Conservation (phyloP, 805 yeast genomes). For the Lachancea thermotolerans region DNA sequence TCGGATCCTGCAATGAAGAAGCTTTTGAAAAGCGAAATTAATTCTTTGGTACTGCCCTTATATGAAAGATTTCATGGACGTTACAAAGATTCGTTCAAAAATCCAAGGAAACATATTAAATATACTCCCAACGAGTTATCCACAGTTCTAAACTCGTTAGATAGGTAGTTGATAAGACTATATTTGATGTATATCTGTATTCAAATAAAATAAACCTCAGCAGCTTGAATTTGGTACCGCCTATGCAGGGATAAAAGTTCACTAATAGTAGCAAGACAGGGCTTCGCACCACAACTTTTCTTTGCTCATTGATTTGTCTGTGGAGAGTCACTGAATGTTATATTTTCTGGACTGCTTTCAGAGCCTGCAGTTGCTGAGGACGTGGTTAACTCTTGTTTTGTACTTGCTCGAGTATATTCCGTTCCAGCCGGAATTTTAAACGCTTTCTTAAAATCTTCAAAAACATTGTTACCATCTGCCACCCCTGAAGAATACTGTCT, state of each 20-base stretch:
- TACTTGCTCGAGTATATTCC: neutral
- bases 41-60: constrained; percentile 68
- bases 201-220: too few species aligned
- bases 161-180: constrained; percentile 9
- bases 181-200: too few species aligned
- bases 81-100: constrained; percentile 32
- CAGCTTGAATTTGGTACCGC: too few species aligned
- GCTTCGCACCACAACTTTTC: too few species aligned
- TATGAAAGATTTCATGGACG: constrained; percentile 81
- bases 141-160: constrained; percentile 23
- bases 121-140: constrained; percentile 31
- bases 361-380: neutral
- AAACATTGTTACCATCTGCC: constrained; percentile 18
- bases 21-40: constrained; percentile 60
- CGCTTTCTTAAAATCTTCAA: constrained; percentile 20
- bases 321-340: neutral
- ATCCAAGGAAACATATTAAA: constrained; percentile 33
- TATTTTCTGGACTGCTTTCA: constrained; percentile 3
- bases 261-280: too few species aligned
- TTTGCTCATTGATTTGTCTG: neutral
- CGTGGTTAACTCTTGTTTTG: neutral
- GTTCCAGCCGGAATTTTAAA: constrained; percentile 8
- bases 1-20: constrained; percentile 60
- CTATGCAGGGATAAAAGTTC: too few species aligned
- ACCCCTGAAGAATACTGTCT: constrained; percentile 15